A percentile compares a stretch with the other conserved stretches of the same genome.
Conservation (phyloP, 108 stramenopile species). For the Fistulifera solaris region DNA sequence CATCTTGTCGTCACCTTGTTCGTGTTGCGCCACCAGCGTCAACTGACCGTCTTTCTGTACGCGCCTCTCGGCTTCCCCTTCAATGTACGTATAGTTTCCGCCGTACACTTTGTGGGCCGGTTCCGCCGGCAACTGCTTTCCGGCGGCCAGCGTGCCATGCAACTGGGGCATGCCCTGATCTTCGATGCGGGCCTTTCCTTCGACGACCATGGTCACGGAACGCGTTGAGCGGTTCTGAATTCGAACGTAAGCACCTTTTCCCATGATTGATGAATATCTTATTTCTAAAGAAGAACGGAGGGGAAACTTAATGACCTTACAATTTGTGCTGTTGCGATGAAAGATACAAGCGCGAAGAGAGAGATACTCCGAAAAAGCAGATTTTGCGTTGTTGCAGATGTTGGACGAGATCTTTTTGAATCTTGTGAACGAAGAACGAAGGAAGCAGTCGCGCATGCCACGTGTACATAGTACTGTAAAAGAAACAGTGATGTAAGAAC, state of each 20-base stretch:
- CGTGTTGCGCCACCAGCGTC: constrained; percentile 6
- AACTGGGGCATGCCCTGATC: constrained; percentile 18
- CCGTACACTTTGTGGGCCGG: constrained; percentile 3
- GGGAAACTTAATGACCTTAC: no score
- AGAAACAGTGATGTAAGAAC: no score
- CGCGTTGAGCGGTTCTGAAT: constrained; percentile 22
- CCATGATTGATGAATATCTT: no score
- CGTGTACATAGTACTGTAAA: no score
- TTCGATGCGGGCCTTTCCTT: constrained; percentile 13
- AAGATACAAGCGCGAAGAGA: no score
- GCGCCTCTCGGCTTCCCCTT: constrained; percentile 18
- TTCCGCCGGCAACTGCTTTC: constrained; percentile 13
- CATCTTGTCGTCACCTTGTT: constrained; percentile 1
- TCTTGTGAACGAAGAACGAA: no score
- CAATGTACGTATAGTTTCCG: constrained; percentile 19
- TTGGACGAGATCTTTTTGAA: no score
- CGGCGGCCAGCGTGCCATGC: constrained; percentile 12
- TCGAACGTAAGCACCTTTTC: constrained; percentile 22
- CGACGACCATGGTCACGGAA: constrained; percentile 7
- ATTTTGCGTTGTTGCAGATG: no score
- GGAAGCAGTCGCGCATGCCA: no score
- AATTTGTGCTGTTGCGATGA: no score
- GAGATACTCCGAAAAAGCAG: no score
- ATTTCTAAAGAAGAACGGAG: no score
- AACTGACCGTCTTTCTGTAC: constrained; percentile 23